Evolutionary conservation across 192 early-diverging fungal genomes (phyloP), one percentile per base, ranked within the genome.

Genomic region (Linnemannia hyalina): DNA sequence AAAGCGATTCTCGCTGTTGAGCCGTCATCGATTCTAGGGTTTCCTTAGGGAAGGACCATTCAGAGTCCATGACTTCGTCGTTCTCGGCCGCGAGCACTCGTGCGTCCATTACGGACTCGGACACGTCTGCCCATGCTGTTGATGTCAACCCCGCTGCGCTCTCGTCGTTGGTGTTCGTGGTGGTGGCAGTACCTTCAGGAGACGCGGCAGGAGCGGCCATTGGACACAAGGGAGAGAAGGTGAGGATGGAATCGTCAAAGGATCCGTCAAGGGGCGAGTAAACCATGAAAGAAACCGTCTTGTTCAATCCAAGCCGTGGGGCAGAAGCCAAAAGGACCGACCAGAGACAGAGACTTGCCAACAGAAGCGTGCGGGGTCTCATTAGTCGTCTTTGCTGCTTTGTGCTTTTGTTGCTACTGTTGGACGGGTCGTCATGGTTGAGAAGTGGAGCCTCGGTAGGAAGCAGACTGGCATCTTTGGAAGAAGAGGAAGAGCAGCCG

Each of bases 1-100:
- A 77, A 11, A 68, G 44, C 36, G 42, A n/a, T 40, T 69, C 46
- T 29, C 35, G 32, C 69, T 78, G 69, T 35, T 65, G 60, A 65
- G 60, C 60, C 60, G 60, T 65, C 60, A 65, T 65, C 9, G 60
- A 29, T 26, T 65, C 60, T 1, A 65, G 60, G 3, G 60, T 65
- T 4, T 65, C 60, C 13, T 65, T 26, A 29, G 60, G 29, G 11
- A 65, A 65, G 3, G 8, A 9, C 80, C 74, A 75, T 44, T 81
- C 80, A 2, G 73, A 70, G 15, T 81, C 80, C 73, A 75, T 75
- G 23, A 81, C 73, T 32, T 75, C 73, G 42, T 81, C 80, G 2
- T 81, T 65, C 4, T 81, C 80, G 20, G 80, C 80, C 18, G 65
- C 38, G 5, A 68, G 80, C 36, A 81, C 80, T 68, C 74, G 54